phyloP scores from a whole-genome alignment of 2,329 filamentous ascomycete species.

The Aspergillus uvarum region DNA sequence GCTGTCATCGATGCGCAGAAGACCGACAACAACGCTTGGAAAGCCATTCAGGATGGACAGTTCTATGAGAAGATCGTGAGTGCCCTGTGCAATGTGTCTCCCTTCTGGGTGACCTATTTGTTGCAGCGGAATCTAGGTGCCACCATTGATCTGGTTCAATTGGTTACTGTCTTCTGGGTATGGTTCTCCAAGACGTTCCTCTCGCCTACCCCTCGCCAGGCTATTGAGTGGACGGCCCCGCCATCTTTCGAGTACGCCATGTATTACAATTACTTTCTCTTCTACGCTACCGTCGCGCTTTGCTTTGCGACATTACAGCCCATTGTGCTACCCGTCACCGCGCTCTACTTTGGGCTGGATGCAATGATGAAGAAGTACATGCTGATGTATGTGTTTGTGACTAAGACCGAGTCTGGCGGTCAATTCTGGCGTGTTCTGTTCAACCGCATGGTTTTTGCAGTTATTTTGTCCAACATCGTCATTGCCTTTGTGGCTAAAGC shows the following conservation, averaged over 20 bases:
- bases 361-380: conserved; percentile 93
- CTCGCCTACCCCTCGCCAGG: conserved; percentile 81
- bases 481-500: conserved; percentile 75
- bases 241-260: conserved; percentile 91
- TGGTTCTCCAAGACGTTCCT: conserved; percentile 83
- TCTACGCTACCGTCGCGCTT: conserved; percentile 85
- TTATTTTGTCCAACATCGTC: conserved; percentile 74
- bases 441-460: conserved; percentile 86
- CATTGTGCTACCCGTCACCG: conserved; percentile 78
- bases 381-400: conserved; percentile 89
- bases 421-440: conserved; percentile 88
- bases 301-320: conserved; percentile 85
- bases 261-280: conserved; percentile 98
- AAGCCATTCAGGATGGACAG: conserved; percentile 64
- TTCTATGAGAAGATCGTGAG: conserved; percentile 65
- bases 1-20: conserved; percentile 61
- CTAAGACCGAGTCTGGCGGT: conserved; percentile 93
- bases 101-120: conserved; percentile 93
- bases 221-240: conserved; percentile 90
- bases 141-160: conserved; percentile 87
- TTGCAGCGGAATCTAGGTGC: conserved; percentile 90
- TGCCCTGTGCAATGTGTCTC: conserved; percentile 77
- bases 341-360: conserved; percentile 86
- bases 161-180: conserved; percentile 79
- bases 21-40: conserved; percentile 62